These are phyloP conservation scores for Bipolaris victoriae DNA, from an alignment of 2,329 filamentous ascomycete species.

Conservation along the genomic window DNA sequence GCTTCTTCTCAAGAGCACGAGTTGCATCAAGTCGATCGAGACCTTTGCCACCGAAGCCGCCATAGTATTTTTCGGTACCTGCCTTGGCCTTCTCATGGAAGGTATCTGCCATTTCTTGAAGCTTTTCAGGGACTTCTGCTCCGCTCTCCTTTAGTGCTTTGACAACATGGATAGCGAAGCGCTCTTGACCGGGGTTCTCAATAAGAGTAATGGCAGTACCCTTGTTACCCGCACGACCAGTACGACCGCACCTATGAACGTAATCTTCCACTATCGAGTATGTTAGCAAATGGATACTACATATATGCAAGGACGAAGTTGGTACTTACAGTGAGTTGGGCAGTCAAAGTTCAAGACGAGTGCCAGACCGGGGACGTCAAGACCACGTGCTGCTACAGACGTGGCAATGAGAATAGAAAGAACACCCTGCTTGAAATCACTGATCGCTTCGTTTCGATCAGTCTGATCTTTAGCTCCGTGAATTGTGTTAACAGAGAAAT, in stretches of 20 bases:
- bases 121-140: conserved; percentile 75
- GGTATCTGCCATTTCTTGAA: conserved; percentile 66
- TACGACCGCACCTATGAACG: conserved; percentile 91
- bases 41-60: conserved; percentile 93
- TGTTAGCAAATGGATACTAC: background rate
- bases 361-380: conserved; percentile 96
- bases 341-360: conserved; percentile 95
- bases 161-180: conserved; percentile 84
- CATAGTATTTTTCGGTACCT: conserved; percentile 83
- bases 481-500: conserved; percentile 69
- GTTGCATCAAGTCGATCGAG: conserved; percentile 90
- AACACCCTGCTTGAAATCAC: conserved; percentile 66
- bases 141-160: conserved; percentile 94
- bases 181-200: conserved; percentile 89
- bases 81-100: conserved; percentile 91
- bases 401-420: conserved; percentile 92
- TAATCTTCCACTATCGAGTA: conserved; percentile 75
- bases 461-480: conserved; percentile 71
- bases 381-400: conserved; percentile 89
- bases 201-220: conserved; percentile 95
- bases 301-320: background rate
- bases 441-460: conserved; percentile 45
- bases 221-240: conserved; percentile 90
- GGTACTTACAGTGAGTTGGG: conserved; percentile 70
- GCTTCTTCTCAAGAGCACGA: conserved; percentile 82